Evolutionary conservation across 441 rosid genomes (phyloP).

Genomic region (Syzygium malaccense): DNA sequence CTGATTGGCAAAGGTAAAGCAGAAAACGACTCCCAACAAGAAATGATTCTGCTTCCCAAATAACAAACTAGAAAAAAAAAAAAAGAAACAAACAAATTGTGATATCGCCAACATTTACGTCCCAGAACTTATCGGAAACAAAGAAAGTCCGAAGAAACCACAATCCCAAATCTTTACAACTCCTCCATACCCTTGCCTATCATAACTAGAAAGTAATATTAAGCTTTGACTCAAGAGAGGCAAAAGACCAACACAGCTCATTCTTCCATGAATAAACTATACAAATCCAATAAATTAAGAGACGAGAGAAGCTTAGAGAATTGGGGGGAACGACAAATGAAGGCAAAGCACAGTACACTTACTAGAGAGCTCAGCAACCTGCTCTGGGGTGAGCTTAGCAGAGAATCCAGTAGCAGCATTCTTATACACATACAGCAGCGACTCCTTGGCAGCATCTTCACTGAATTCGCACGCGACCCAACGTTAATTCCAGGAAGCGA

Average conservation of each 20-base stretch:
- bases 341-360: slow-evolving; percentile 1
- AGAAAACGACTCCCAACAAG: not conserved
- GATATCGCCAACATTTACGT: not conserved
- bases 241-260: not conserved
- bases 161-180: not conserved
- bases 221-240: not conserved
- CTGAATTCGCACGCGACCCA: slow-evolving; percentile 12
- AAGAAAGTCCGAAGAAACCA: not conserved
- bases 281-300: not conserved
- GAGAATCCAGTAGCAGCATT: slow-evolving; percentile 78
- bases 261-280: not conserved
- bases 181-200: not conserved
- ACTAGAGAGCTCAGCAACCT: slow-evolving; percentile 62
- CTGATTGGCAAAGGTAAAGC: not conserved
- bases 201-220: not conserved
- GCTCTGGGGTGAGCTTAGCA: slow-evolving; percentile 71
- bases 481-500: not conserved
- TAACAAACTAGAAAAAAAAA: not conserved
- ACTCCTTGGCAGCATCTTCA: slow-evolving; percentile 67
- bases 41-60: not conserved
- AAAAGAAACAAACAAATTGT: not conserved
- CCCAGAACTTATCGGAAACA: not conserved
- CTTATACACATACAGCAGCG: slow-evolving; percentile 67
- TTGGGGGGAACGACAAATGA: not conserved
- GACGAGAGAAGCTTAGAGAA: not conserved